Evolutionary conservation across 148 eudicot genomes (phyloP).

Genomic region (Camellia sinensis): DNA sequence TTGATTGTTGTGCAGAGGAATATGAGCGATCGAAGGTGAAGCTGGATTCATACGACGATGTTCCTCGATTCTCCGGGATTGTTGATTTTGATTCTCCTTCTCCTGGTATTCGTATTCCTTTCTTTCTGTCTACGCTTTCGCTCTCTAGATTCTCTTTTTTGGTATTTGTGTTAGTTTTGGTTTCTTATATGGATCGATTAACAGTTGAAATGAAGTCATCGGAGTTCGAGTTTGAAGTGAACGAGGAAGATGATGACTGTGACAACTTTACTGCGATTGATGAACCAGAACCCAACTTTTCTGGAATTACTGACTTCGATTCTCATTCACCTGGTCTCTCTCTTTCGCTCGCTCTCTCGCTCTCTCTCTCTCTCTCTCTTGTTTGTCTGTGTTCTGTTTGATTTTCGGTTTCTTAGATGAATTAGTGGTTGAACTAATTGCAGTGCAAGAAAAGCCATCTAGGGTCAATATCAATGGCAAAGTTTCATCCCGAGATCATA

Average conservation of each 20-base stretch:
- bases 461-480: constrained; percentile 7
- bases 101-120: constrained; percentile 5
- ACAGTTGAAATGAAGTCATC: constrained; percentile 9
- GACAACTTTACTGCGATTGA: neutral
- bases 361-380: neutral
- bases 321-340: constrained; percentile 20
- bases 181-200: neutral
- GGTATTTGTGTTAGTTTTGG: neutral
- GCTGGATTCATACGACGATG: constrained; percentile 13
- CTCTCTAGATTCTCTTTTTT: neutral
- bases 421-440: constrained; percentile 4
- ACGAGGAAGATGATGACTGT: neutral
- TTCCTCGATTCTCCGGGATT: constrained; percentile 44
- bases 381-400: neutral
- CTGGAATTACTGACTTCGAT: neutral
- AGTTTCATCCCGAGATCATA: neutral
- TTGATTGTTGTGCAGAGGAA: neutral
- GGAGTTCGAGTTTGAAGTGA: neutral
- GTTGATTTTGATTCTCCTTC: constrained; percentile 51
- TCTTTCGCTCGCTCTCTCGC: neutral
- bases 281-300: neutral
- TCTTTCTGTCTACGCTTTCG: neutral
- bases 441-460: constrained; percentile 10
- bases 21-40: neutral
- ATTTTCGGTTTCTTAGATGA: neutral